Evolutionary conservation across 257 asterid genomes (phyloP).

Genomic region (Thymus quinquecostatus): DNA sequence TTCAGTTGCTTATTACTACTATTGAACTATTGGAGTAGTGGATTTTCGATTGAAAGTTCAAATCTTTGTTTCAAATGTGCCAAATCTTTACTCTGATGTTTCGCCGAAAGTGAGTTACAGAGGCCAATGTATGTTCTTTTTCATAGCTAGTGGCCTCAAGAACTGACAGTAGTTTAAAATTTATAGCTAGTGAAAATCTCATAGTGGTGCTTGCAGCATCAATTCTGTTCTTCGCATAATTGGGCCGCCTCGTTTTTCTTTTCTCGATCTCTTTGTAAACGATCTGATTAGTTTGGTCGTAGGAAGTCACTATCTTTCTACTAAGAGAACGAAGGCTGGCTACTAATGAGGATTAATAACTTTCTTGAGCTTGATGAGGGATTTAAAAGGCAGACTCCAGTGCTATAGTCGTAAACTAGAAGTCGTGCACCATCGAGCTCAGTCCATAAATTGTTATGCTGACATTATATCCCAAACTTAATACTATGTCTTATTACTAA

Average conservation of each 20-base stretch:
- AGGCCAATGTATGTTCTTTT: constrained; percentile 26
- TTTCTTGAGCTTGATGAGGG: constrained; percentile 13
- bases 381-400: background rate
- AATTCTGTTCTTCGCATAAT: constrained; percentile 6
- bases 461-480: background rate
- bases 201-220: background rate
- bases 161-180: background rate
- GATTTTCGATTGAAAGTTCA: constrained; percentile 8
- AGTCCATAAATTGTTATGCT: constrained; percentile 1
- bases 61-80: constrained; percentile 29
- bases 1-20: constrained; percentile 20
- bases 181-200: background rate
- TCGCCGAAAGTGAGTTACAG: constrained; percentile 9
- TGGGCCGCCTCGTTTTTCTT: background rate
- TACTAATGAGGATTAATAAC: constrained; percentile 10
- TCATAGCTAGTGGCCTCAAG: constrained; percentile 11
- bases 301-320: background rate
- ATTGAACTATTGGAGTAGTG: constrained; percentile 7
- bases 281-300: constrained; percentile 9
- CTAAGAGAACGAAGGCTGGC: background rate
- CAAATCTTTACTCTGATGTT: constrained; percentile 4
- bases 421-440: background rate
- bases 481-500: background rate
- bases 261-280: background rate
- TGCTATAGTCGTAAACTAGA: background rate